Percentiles rank a stretch among this genome's conserved stretches.
phyloP scores from a whole-genome alignment of 192 early-diverging fungal genomes.

The Nowakowskiella sp. region DNA sequence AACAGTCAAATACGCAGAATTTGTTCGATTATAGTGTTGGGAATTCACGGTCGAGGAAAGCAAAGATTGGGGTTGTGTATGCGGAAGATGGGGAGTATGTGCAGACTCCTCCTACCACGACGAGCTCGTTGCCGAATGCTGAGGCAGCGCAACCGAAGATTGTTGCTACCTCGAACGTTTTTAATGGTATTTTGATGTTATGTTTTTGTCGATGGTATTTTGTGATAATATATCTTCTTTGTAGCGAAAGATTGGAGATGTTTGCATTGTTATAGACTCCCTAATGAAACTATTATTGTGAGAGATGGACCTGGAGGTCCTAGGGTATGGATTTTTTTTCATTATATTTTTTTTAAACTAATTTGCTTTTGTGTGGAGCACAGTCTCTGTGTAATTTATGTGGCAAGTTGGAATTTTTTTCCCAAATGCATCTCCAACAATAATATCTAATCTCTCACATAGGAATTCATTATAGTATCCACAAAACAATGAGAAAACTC shows the following conservation, averaged over 20 bases:
- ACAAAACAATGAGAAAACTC: background rate
- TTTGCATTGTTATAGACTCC: conserved; percentile 18
- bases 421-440: background rate
- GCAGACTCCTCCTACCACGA: no score
- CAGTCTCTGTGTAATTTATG: conserved; percentile 28
- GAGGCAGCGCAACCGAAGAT: no score
- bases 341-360: background rate
- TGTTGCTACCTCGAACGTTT: no score
- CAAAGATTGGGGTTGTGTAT: no score
- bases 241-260: conserved; percentile 25
- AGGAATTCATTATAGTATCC: background rate
- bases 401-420: conserved; percentile 9
- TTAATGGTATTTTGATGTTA: no score
- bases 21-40: no score
- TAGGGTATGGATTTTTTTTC: background rate
- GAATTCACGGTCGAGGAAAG: no score
- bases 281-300: conserved; percentile 15
- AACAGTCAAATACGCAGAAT: no score
- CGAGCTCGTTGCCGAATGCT: no score
- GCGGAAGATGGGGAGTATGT: no score
- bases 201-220: no score
- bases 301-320: conserved; percentile 20
- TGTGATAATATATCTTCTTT: background rate
- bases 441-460: background rate
- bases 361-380: background rate